Base-by-base conservation (phyloP, 2,329 filamentous ascomycete species). In the Alternaria gaisen region DNA sequence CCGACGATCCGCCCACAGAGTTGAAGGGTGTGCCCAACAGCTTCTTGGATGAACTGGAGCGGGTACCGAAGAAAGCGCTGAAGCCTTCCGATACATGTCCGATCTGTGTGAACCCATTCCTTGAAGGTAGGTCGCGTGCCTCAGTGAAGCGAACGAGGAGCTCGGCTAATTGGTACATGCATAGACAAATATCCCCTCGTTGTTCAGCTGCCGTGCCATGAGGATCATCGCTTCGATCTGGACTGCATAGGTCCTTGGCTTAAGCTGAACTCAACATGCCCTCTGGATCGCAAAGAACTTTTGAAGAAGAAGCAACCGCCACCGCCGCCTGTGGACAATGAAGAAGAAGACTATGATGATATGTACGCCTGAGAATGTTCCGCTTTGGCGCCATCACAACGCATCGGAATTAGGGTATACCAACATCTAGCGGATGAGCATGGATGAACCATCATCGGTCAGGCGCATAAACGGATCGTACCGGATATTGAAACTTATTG, bases 241-340 rank as follows among this genome's bases (percentile, higher is more conserved):
- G 87, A 90, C 68, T 90, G 88, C 74, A 86, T 90, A 62, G 78
- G 83, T 59, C 87, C 88, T 0, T 90, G 88, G 88, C 76, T 90
- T 64, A 84, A 88, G 65, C 79, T 90, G 56, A 86, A 88, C 64
- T 85, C 86, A 9, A 89, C 87, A 20, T 90, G 87, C 77, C 87
- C 87, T 18, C 79, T 90, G 48, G 87, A 89, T 72, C 82, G 88
- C 52, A 82, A 84, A 71, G 84, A 86, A 72, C 80, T 90, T 60
- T 79, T 85, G 18, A 87, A 88, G 78, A 82, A 76, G 65, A 85
- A 77, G 77, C 82, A 75, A 53, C 71, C 76, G 16, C 75, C 72
- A 1, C 70, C 72, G 16, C 74, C 80, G 77, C 75, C 85, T 80
- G 77, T 80, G 67, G 78, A 85, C 69, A 80, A 87, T 62, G 80